Conservation (phyloP, 2,329 filamentous ascomycete genomes). For the Exophiala bonariae region DNA sequence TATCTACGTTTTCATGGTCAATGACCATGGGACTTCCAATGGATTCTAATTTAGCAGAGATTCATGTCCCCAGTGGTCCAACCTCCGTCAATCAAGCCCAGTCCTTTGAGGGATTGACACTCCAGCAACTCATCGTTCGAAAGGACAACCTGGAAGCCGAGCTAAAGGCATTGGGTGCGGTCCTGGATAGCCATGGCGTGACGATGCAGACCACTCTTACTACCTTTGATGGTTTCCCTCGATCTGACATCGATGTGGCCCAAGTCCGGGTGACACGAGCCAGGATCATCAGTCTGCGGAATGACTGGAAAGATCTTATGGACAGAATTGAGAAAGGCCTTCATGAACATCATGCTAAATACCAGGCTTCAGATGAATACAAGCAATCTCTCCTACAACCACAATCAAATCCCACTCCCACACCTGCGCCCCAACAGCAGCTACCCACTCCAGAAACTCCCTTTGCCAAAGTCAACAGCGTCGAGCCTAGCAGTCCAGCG, state of each 20-base stretch:
- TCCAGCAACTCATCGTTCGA: constrained; percentile 77
- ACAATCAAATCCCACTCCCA: constrained; percentile 22
- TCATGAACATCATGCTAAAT: constrained; percentile 83
- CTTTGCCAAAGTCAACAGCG: constrained; percentile 88
- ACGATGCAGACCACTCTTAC: constrained; percentile 87
- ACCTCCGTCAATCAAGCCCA: constrained; percentile 58
- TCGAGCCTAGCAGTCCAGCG: constrained; percentile 77
- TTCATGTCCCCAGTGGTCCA: constrained; percentile 76
- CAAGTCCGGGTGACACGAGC: constrained; percentile 93
- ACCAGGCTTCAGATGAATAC: constrained; percentile 43
- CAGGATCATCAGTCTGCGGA: constrained; percentile 83
- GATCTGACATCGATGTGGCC: constrained; percentile 90
- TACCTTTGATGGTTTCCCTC: constrained; percentile 87
- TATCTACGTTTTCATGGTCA: not conserved
- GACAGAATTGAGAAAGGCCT: constrained; percentile 75
- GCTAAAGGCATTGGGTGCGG: constrained; percentile 76
- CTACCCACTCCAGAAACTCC: constrained; percentile 51
- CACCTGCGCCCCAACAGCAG: constrained; percentile 18
- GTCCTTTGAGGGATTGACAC: constrained; percentile 66
- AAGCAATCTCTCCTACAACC: constrained; percentile 24
- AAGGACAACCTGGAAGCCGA: constrained; percentile 86
- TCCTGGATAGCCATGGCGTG: constrained; percentile 78
- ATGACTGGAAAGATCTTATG: constrained; percentile 94
- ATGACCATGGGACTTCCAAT: constrained; percentile 56
- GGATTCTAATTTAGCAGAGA: constrained; percentile 52